Evolutionary conservation across 2,329 filamentous ascomycete genomes (phyloP).

Genomic region (Fusarium euwallaceae): DNA sequence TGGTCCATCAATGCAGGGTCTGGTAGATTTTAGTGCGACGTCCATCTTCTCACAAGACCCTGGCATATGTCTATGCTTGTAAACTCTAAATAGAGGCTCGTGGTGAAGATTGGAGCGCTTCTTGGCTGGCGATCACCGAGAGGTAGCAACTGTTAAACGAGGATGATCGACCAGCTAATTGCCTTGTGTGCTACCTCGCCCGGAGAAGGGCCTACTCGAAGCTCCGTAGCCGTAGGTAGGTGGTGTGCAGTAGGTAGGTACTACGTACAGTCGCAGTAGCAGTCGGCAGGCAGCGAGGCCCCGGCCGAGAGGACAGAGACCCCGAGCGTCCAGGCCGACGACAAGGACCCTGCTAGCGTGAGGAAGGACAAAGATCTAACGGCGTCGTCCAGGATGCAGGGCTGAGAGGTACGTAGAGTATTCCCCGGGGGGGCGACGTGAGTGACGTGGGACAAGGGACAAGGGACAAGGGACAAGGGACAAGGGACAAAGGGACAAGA

Average conservation of each 20-base stretch:
- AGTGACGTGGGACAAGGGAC: not conserved
- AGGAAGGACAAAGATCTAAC: constrained; percentile 23
- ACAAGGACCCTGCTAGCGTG: constrained; percentile 6
- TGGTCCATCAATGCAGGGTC: not conserved
- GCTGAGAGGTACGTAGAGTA: not conserved
- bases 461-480: not conserved
- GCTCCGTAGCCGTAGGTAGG: not conserved
- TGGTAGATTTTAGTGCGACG: not conserved
- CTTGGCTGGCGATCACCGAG: constrained; percentile 18
- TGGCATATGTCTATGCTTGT: not conserved
- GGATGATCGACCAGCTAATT: not conserved
- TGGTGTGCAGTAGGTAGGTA: not conserved
- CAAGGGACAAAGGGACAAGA: too few species aligned
- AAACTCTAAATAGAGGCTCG: constrained; percentile 17
- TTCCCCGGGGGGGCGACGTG: not conserved
- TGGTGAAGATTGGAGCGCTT: constrained; percentile 37
- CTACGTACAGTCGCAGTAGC: too few species aligned
- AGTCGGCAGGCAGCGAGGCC: constrained; percentile 2
- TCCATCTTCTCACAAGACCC: not conserved
- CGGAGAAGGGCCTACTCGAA: not conserved
- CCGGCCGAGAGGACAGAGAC: constrained; percentile 1
- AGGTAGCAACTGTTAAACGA: not conserved
- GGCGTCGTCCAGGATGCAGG: constrained; percentile 12
- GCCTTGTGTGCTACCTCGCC: not conserved
- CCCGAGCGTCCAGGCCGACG: constrained; percentile 4